phyloP scores from a whole-genome alignment of 176 grass and related monocot species.

The Zea mays region DNA sequence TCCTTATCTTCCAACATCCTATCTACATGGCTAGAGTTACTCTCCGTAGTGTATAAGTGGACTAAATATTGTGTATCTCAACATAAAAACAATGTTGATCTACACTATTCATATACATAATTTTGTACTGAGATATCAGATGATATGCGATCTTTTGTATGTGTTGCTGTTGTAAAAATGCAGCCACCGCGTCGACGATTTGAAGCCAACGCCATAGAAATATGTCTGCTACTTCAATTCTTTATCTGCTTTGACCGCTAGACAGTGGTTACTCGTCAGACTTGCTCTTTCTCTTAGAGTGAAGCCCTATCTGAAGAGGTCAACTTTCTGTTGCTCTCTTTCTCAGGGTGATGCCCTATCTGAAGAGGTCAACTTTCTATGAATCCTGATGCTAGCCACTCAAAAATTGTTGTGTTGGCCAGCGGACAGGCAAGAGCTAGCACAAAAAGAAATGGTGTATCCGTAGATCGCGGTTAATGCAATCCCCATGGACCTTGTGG shows the following conservation, averaged over 20 bases:
- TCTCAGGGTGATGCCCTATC: neutral
- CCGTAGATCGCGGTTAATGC: conserved; percentile 30
- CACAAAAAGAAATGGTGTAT: neutral
- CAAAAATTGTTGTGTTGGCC: conserved; percentile 18
- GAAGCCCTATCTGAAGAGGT: conserved; percentile 19
- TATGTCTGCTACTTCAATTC: conserved; percentile 4
- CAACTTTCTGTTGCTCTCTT: conserved; percentile 15
- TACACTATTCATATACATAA: neutral
- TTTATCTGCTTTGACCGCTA: conserved; percentile 23
- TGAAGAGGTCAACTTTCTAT: conserved; percentile 33
- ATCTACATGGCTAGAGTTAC: no score
- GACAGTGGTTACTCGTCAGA: neutral
- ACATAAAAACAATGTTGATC: no score
- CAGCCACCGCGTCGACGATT: conserved; percentile 10
- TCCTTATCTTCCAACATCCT: no score
- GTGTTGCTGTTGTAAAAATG: conserved; percentile 16
- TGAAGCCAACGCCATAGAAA: conserved; percentile 10
- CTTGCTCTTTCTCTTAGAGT: neutral
- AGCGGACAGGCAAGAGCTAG: neutral
- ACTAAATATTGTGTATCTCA: no score
- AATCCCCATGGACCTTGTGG: no score
- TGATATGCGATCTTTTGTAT: conserved; percentile 26
- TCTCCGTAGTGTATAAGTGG: no score
- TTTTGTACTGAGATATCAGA: neutral
- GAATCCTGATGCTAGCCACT: conserved; percentile 21